Conservation (phyloP, 129 eudicot species). For the Oenanthe sinensis region DNA sequence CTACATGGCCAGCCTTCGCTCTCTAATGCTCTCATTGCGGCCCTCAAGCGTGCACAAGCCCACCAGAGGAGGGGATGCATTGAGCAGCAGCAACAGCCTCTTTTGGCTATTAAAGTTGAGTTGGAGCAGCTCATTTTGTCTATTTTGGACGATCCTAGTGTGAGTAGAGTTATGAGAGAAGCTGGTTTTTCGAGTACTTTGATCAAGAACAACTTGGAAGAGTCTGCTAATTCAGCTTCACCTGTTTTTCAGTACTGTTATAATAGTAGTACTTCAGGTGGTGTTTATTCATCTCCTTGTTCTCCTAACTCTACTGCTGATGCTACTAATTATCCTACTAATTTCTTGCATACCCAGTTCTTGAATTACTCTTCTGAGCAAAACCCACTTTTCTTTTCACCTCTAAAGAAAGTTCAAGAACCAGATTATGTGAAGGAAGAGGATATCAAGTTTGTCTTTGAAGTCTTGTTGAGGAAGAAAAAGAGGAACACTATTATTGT, state of each 20-base stretch:
- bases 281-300: constrained; percentile 76
- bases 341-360: constrained; percentile 52
- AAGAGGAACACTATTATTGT: constrained; percentile 49
- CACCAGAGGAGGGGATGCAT: constrained; percentile 76
- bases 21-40: constrained; percentile 81
- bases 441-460: constrained; percentile 53
- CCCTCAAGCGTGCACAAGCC: constrained; percentile 81
- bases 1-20: constrained; percentile 70
- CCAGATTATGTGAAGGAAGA: constrained; percentile 38
- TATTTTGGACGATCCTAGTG: constrained; percentile 84
- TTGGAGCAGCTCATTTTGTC: constrained; percentile 72
- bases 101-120: constrained; percentile 72
- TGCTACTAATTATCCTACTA: constrained; percentile 21
- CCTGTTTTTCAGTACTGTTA: constrained; percentile 48
- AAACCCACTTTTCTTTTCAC: constrained; percentile 39
- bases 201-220: constrained; percentile 60
- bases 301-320: constrained; percentile 36
- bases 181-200: constrained; percentile 78
- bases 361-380: constrained; percentile 35
- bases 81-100: constrained; percentile 55
- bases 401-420: constrained; percentile 18
- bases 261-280: constrained; percentile 37
- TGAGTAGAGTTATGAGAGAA: constrained; percentile 86
- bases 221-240: constrained; percentile 33
- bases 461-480: constrained; percentile 48